phyloP scores from a whole-genome alignment of 495 filamentous ascomycete genomes.

The Neurospora sp. region DNA sequence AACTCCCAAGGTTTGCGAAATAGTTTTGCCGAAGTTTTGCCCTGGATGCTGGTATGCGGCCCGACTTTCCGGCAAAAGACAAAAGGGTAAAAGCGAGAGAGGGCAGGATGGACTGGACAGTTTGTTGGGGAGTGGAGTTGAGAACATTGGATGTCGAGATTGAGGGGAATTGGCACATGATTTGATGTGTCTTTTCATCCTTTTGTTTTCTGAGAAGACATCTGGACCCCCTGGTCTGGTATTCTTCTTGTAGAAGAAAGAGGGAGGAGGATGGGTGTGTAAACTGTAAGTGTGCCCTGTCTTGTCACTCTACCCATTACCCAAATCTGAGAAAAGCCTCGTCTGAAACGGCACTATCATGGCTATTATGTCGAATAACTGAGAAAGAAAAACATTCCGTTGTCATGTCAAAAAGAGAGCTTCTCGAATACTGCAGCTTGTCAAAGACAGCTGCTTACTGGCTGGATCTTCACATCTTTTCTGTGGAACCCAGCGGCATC shows the following conservation, averaged over 20 bases:
- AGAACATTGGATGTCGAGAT: not conserved
- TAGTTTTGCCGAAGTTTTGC: constrained; percentile 1
- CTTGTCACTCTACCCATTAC: not conserved
- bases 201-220: not conserved
- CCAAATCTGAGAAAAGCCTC: not conserved
- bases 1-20: not conserved
- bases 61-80: not conserved
- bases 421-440: not conserved
- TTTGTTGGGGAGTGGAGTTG: not conserved
- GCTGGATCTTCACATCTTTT: not conserved
- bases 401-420: not conserved
- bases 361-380: not conserved
- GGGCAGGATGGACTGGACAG: not conserved
- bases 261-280: not conserved
- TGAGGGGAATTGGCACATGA: not conserved
- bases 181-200: not conserved
- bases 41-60: not conserved
- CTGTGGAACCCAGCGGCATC: not conserved
- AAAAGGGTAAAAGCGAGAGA: not conserved
- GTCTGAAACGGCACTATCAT: not conserved
- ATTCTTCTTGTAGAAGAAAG: not conserved
- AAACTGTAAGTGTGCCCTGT: not conserved
- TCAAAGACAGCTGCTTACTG: not conserved
- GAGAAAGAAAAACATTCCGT: not conserved
- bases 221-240: not conserved